Conservation (phyloP, 371 early-diverging fungal genomes). For the Circinella minor region DNA sequence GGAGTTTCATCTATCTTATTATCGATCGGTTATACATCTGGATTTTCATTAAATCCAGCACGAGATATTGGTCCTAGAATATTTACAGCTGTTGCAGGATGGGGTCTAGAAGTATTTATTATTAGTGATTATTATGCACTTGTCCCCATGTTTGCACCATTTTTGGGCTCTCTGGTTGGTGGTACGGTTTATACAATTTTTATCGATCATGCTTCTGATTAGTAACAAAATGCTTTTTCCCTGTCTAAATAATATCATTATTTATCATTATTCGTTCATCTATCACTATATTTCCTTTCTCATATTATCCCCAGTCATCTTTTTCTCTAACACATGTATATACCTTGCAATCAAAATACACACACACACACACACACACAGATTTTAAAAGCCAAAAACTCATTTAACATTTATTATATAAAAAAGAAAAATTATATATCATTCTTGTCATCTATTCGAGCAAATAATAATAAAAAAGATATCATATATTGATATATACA, state of each 20-base stretch:
- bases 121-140: conserved; percentile 70
- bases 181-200: conserved; percentile 69
- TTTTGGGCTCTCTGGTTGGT: conserved; percentile 73
- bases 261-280: no score
- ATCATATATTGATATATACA: no score
- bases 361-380: background rate
- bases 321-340: background rate
- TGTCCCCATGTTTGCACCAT: conserved; percentile 81
- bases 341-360: background rate
- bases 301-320: background rate
- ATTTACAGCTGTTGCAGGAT: conserved; percentile 76
- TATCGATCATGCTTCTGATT: conserved; percentile 41
- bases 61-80: conserved; percentile 89
- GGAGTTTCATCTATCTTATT: conserved; percentile 49
- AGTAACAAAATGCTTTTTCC: background rate
- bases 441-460: no score
- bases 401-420: background rate
- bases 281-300: background rate
- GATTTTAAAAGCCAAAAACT: background rate
- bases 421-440: no score
- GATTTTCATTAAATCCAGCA: conserved; percentile 87
- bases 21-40: conserved; percentile 74
- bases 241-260: no score
- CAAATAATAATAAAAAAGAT: no score
- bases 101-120: conserved; percentile 74